Conservation (phyloP, 1,284 basidiomycete species). For the Puccinia polysora region DNA sequence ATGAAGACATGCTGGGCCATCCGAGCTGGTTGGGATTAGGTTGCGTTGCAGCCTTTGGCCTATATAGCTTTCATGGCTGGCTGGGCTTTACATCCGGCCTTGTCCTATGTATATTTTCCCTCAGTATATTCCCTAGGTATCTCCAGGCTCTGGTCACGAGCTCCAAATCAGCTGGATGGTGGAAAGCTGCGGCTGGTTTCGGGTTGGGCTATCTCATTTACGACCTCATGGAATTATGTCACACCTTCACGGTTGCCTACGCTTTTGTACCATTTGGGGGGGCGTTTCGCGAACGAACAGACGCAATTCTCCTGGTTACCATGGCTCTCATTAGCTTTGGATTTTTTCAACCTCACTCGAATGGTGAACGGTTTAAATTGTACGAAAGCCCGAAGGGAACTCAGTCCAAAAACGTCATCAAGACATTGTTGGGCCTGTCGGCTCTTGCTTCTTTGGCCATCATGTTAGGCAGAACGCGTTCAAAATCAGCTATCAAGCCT, state of each 20-base stretch:
- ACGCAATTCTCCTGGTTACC: constrained; percentile 56
- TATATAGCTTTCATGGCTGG: constrained; percentile 69
- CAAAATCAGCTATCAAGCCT: constrained; percentile 59
- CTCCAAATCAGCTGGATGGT: constrained; percentile 50
- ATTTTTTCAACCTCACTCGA: constrained; percentile 22
- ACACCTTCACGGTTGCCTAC: constrained; percentile 82
- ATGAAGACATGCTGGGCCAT: constrained; percentile 47
- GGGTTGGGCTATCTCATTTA: constrained; percentile 64
- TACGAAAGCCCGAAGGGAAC: not conserved
- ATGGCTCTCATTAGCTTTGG: constrained; percentile 45
- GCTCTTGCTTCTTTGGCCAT: constrained; percentile 56
- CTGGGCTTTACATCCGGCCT: constrained; percentile 68
- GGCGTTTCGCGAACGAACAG: constrained; percentile 73
- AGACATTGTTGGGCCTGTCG: constrained; percentile 18
- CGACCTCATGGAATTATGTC: constrained; percentile 64
- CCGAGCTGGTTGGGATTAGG: constrained; percentile 59
- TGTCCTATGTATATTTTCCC: constrained; percentile 64
- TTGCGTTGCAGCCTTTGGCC: constrained; percentile 58
- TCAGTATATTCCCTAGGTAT: constrained; percentile 63
- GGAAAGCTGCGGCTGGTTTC: constrained; percentile 56
- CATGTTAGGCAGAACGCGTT: constrained; percentile 60
- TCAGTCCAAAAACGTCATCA: not conserved
- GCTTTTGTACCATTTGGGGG: constrained; percentile 84
- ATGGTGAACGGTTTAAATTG: not conserved
- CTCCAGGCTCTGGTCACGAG: constrained; percentile 52